A percentile compares a stretch with the other conserved stretches of the same genome.
phyloP scores from a whole-genome alignment of 306 rosid genomes.

The Geum urbanum region DNA sequence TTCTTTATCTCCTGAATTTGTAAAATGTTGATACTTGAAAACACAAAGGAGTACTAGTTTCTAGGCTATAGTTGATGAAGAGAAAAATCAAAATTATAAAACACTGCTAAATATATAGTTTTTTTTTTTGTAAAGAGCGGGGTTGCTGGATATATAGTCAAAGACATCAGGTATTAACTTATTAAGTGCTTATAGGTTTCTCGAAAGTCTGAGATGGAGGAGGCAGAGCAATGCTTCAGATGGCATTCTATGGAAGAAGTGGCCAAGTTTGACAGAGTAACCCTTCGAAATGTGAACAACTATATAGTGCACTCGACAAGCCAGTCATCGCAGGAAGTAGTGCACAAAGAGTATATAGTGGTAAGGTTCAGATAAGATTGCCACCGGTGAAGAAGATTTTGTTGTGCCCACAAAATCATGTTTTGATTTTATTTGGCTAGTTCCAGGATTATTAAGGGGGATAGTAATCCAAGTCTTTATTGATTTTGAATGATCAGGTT shows the following conservation, averaged over 20 bases:
- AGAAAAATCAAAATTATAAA: not conserved
- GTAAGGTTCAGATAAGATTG: conserved; percentile 33
- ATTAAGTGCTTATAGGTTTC: conserved; percentile 51
- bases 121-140: too few species aligned
- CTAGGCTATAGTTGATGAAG: not conserved
- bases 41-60: not conserved
- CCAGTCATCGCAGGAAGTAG: conserved; percentile 62
- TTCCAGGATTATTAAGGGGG: not conserved
- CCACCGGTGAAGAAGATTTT: not conserved
- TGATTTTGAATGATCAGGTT: conserved; percentile 41
- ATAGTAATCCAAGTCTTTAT: not conserved
- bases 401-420: not conserved
- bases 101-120: not conserved
- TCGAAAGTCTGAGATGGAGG: conserved; percentile 56
- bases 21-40: not conserved
- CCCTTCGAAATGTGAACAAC: conserved; percentile 76
- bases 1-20: conserved; percentile 23
- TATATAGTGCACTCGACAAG: conserved; percentile 58
- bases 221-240: conserved; percentile 81
- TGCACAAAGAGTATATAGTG: conserved; percentile 89
- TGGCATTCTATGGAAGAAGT: conserved; percentile 85
- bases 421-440: not conserved
- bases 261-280: conserved; percentile 82
- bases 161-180: conserved; percentile 16
- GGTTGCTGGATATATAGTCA: conserved; percentile 1